These are phyloP conservation scores for Exophiala sp. DNA, from an alignment of 2,329 filamentous ascomycete species.

Conservation along the genomic window DNA sequence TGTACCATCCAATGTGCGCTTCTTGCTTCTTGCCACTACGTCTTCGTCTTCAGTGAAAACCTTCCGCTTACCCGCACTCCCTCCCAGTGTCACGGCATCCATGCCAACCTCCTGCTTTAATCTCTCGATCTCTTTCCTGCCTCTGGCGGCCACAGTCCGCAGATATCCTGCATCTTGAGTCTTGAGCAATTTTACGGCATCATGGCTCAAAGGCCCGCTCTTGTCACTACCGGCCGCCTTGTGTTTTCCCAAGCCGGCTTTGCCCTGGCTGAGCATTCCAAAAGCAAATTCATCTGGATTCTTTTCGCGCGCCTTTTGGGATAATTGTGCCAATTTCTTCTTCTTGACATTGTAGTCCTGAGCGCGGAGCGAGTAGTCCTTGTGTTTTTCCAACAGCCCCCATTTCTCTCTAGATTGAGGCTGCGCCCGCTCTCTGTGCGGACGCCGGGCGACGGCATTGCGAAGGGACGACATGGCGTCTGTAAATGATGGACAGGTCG, in stretches of 20 bases:
- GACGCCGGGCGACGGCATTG: constrained; percentile 67
- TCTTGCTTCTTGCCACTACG: constrained; percentile 25
- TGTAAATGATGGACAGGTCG: background rate
- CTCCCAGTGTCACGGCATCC: constrained; percentile 29
- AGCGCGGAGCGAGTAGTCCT: constrained; percentile 64
- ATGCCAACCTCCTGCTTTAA: constrained; percentile 36
- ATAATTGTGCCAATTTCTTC: constrained; percentile 52
- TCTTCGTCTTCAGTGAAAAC: constrained; percentile 36
- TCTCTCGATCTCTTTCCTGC: constrained; percentile 41
- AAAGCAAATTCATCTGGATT: constrained; percentile 64
- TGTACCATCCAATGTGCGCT: constrained; percentile 24
- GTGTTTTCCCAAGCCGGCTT: constrained; percentile 40
- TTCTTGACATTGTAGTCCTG: constrained; percentile 59
- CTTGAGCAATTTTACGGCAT: constrained; percentile 59
- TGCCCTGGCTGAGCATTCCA: constrained; percentile 54
- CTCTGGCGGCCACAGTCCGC: constrained; percentile 53
- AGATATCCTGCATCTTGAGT: constrained; percentile 60
- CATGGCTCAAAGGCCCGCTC: constrained; percentile 41
- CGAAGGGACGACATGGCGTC: constrained; percentile 53
- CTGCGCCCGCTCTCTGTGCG: constrained; percentile 86
- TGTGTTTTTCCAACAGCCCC: constrained; percentile 93
- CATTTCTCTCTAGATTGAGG: constrained; percentile 75
- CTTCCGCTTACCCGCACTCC: constrained; percentile 31
- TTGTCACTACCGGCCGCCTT: constrained; percentile 37
- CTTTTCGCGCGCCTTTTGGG: constrained; percentile 54